Conservation (phyloP, 441 rosid genomes). For the Arabidopsis lyrata region DNA sequence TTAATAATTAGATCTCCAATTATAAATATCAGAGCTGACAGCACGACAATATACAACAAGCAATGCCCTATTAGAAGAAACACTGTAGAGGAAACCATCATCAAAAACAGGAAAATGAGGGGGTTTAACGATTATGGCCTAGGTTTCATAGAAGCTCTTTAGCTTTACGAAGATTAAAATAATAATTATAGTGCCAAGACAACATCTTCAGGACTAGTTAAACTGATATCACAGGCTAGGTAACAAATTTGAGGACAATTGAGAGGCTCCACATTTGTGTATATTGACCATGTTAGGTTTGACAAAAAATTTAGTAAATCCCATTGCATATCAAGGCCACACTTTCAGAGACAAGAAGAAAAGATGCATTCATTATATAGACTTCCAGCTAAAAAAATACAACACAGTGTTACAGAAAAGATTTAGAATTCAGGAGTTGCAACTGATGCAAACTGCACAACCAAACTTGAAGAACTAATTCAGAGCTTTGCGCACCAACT, state of each 20-base stretch:
- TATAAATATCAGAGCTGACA: background rate
- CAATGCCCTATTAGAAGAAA: constrained; percentile 19
- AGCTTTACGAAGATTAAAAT: background rate
- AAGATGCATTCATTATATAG: constrained; percentile 1
- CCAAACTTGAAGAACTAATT: background rate
- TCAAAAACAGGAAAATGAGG: background rate
- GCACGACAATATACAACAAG: constrained; percentile 10
- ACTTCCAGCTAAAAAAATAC: background rate
- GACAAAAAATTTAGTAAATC: background rate
- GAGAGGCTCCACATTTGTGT: constrained; percentile 14
- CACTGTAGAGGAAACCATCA: constrained; percentile 6
- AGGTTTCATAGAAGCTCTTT: background rate
- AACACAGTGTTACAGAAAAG: background rate
- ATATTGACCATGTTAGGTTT: background rate
- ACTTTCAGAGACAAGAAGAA: background rate
- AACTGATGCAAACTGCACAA: constrained; percentile 1
- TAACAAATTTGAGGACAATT: constrained; percentile 12
- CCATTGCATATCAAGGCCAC: constrained; percentile 8
- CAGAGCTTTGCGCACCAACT: constrained; percentile 12
- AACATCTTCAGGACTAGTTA: background rate
- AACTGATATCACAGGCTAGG: constrained; percentile 6
- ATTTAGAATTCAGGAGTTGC: constrained; percentile 15
- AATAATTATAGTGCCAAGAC: background rate
- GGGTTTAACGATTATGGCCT: background rate
- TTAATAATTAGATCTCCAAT: background rate